phyloP scores from a whole-genome alignment of 495 filamentous ascomycete species.

The Cercophora samala region DNA sequence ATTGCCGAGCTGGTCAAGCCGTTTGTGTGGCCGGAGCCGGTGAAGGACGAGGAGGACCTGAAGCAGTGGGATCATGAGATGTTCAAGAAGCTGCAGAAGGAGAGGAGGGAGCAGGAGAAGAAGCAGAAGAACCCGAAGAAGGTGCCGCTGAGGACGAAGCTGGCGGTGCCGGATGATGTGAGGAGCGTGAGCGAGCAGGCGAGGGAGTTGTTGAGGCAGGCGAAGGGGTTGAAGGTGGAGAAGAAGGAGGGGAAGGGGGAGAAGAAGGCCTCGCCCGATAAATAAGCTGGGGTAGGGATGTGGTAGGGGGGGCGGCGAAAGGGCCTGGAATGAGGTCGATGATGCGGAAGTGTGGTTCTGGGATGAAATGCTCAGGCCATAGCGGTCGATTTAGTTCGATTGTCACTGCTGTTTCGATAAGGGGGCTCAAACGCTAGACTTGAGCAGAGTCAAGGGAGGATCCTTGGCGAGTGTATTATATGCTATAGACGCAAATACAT shows the following conservation, averaged over 20 bases:
- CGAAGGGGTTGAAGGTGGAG: constrained; percentile 39
- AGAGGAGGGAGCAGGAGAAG: constrained; percentile 46
- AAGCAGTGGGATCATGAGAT: constrained; percentile 33
- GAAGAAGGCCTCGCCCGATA: no score
- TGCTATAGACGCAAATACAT: neutral
- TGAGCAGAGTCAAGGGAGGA: neutral
- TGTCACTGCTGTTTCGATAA: neutral
- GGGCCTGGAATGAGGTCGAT: no score
- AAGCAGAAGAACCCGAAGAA: constrained; percentile 33
- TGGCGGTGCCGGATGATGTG: constrained; percentile 18
- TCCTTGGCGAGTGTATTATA: neutral
- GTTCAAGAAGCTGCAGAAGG: constrained; percentile 22
- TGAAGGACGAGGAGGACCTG: constrained; percentile 46
- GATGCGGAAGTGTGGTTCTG: neutral
- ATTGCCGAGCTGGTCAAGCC: constrained; percentile 77
- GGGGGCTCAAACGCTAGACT: neutral
- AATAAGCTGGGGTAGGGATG: constrained; percentile 37
- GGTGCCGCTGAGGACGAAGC: constrained; percentile 22
- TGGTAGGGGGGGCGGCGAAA: constrained; percentile 23
- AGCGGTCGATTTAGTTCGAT: neutral
- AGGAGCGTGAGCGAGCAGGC: constrained; percentile 32
- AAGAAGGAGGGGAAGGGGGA: constrained; percentile 49
- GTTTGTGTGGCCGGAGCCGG: constrained; percentile 76
- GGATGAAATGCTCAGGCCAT: neutral
- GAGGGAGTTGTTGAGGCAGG: constrained; percentile 33